Evolutionary conservation across 768 basidiomycete genomes (phyloP).

Genomic region (Phanerochaete carnosa): DNA sequence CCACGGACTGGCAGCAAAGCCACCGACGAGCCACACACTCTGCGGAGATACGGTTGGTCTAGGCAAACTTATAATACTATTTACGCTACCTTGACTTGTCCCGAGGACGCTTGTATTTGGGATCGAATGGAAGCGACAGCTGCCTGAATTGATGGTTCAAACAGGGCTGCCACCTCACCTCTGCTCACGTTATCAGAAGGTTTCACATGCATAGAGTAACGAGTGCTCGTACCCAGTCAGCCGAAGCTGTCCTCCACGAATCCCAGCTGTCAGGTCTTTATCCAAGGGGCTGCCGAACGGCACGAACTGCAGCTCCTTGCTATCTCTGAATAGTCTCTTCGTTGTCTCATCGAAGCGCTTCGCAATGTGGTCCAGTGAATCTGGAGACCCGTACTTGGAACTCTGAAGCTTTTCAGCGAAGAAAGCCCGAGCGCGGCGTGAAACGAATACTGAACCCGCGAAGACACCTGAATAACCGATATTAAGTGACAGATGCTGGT

Average conservation of each 20-base stretch:
- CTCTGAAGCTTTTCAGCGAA: slow-evolving; percentile 74
- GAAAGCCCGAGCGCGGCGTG: slow-evolving; percentile 68
- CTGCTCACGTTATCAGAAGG: neutral
- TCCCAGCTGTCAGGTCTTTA: slow-evolving; percentile 66
- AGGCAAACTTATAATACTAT: neutral
- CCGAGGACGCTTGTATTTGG: slow-evolving; percentile 67
- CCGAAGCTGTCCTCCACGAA: slow-evolving; percentile 69
- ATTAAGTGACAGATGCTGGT: neutral
- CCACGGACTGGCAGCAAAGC: slow-evolving; percentile 83
- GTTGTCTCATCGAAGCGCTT: slow-evolving; percentile 81
- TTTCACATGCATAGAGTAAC: neutral
- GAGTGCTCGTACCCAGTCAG: slow-evolving; percentile 52
- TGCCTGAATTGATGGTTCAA: slow-evolving; percentile 77
- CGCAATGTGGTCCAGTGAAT: slow-evolving; percentile 75
- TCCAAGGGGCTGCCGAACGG: slow-evolving; percentile 77
- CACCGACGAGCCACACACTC: slow-evolving; percentile 84
- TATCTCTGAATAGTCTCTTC: slow-evolving; percentile 72
- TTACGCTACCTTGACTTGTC: slow-evolving; percentile 54
- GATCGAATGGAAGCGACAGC: slow-evolving; percentile 65
- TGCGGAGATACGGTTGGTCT: slow-evolving; percentile 21
- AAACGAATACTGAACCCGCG: slow-evolving; percentile 81
- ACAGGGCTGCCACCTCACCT: slow-evolving; percentile 61
- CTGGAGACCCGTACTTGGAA: slow-evolving; percentile 70
- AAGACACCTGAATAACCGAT: slow-evolving; percentile 55
- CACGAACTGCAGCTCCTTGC: slow-evolving; percentile 65